These are phyloP conservation scores for Yarrowia sp. DNA, from an alignment of 805 yeast genomes.

Conservation along the genomic window DNA sequence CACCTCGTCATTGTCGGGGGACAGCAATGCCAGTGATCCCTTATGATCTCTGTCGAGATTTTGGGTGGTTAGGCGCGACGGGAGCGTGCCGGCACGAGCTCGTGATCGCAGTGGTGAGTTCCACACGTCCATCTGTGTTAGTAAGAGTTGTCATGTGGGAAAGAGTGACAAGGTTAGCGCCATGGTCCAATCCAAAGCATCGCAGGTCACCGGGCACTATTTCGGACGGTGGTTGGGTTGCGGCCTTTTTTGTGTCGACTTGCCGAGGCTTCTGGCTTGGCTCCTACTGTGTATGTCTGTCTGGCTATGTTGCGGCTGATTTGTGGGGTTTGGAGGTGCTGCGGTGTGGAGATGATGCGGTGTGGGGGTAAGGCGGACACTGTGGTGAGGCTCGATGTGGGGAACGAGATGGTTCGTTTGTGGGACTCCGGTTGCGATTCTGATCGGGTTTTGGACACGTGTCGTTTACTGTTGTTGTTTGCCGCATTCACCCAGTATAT, in stretches of 20 bases:
- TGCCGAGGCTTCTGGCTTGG: not conserved
- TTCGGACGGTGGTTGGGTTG: not conserved
- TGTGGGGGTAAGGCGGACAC: not conserved
- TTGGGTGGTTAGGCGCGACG: constrained; percentile 51
- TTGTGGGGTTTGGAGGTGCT: too few relatives aligned
- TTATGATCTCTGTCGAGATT: constrained; percentile 28
- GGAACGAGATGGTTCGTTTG: not conserved
- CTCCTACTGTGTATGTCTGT: too few relatives aligned
- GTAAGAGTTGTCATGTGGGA: not conserved
- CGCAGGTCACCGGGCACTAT: not conserved
- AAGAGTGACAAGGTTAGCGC: not conserved
- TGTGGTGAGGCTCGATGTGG: not conserved
- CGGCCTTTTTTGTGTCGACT: not conserved
- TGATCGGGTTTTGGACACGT: not conserved
- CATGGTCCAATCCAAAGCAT: not conserved
- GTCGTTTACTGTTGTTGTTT: not conserved
- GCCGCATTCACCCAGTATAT: too few relatives aligned
- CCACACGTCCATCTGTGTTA: constrained; percentile 26
- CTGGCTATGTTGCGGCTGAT: too few relatives aligned
- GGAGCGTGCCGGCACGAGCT: constrained; percentile 76
- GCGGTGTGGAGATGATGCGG: constrained; percentile 1
- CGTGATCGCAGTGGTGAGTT: constrained; percentile 45
- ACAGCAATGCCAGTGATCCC: constrained; percentile 38
- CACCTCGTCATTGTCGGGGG: constrained; percentile 33
- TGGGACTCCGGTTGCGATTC: not conserved